Percentiles rank a stretch among this genome's conserved stretches.
Conservation (phyloP, 257 asterid genomes). For the Solanum chmielewskii region DNA sequence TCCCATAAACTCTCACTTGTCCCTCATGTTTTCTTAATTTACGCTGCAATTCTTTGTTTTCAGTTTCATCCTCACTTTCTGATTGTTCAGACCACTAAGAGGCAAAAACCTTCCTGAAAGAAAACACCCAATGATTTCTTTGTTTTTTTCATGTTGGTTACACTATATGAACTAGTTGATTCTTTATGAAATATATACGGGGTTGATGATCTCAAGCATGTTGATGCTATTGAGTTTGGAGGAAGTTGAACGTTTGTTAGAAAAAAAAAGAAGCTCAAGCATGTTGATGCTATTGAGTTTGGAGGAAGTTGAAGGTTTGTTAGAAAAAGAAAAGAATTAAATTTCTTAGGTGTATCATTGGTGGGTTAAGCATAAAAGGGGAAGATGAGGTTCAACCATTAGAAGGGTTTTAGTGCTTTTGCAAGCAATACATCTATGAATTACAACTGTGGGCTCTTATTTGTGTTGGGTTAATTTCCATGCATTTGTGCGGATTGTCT, state of each 20-base stretch:
- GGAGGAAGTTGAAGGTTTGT: not conserved
- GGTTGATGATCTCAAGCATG: not conserved
- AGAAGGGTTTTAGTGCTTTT: not conserved
- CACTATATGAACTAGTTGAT: not conserved
- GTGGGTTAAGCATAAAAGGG: not conserved
- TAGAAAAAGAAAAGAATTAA: slow-evolving; percentile 4
- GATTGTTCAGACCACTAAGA: not conserved
- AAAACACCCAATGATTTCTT: slow-evolving; percentile 23
- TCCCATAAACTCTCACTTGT: slow-evolving; percentile 20
- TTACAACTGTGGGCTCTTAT: not conserved
- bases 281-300: not conserved
- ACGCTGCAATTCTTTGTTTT: slow-evolving; percentile 11
- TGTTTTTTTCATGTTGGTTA: not conserved
- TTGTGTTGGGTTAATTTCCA: not conserved
- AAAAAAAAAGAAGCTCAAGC: not conserved
- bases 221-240: not conserved
- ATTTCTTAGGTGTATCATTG: slow-evolving; percentile 18
- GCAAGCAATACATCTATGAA: no score
- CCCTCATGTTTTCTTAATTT: slow-evolving; percentile 36
- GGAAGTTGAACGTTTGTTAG: not conserved
- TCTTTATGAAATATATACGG: not conserved
- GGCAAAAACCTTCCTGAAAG: slow-evolving; percentile 45
- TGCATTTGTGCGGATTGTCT: not conserved
- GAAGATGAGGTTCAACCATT: not conserved
- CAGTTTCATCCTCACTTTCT: slow-evolving; percentile 4